phyloP scores from a whole-genome alignment of 352 stramenopile genomes.

The Phytopythium sindhum region DNA sequence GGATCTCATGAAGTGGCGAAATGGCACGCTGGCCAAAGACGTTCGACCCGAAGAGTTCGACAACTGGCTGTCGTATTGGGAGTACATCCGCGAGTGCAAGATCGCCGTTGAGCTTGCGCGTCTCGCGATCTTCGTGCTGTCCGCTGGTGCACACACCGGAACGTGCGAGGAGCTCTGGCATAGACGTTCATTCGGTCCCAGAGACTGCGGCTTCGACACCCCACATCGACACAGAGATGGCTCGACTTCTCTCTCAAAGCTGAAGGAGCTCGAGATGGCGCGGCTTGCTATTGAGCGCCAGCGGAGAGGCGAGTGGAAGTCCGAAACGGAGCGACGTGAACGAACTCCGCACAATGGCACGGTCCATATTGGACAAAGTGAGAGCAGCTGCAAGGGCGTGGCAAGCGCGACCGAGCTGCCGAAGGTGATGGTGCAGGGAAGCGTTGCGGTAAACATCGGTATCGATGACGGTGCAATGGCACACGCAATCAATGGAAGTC shows the following conservation, averaged over 20 bases:
- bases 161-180: constrained; percentile 19
- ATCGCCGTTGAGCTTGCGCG: constrained; percentile 1
- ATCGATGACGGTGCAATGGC: neutral
- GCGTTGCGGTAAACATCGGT: neutral
- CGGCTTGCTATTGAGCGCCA: neutral
- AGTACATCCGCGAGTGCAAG: constrained; percentile 1
- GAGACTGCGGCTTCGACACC: neutral
- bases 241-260: neutral
- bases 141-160: neutral
- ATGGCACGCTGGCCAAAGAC: neutral
- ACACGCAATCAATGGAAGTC: neutral
- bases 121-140: constrained; percentile 1
- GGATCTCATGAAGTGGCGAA: constrained; percentile 2
- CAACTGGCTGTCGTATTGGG: constrained; percentile 6
- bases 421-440: neutral
- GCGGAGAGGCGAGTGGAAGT: neutral
- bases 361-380: neutral
- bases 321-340: neutral
- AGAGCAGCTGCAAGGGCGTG: neutral
- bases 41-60: constrained; percentile 2
- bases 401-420: neutral
- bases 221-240: neutral
- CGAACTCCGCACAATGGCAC: no score
- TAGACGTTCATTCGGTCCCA: neutral
- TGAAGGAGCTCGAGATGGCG: neutral